Conservation (phyloP, 345 rosid species). For the Linum trigynum region DNA sequence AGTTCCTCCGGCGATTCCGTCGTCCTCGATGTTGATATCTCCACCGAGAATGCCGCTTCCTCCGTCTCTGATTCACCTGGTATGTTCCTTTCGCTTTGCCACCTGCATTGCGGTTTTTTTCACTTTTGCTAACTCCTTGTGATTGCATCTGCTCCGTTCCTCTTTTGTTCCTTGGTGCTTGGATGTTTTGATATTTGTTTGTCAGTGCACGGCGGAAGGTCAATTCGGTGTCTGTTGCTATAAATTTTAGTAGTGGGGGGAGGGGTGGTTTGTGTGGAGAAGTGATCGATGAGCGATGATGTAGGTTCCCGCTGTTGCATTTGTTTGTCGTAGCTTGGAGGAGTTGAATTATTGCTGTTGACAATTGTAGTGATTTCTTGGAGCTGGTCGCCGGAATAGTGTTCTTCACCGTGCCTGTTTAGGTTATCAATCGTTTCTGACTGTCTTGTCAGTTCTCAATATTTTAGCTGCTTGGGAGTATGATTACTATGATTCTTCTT, state of each 20-base stretch:
- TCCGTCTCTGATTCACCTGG: not conserved
- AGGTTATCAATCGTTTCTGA: not conserved
- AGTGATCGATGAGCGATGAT: not conserved
- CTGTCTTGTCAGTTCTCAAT: not conserved
- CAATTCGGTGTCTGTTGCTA: slow-evolving; percentile 6
- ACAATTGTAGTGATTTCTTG: not conserved
- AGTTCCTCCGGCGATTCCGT: not conserved
- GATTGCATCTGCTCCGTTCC: not conserved
- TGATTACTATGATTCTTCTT: not conserved
- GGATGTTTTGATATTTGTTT: not conserved
- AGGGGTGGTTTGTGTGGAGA: not conserved
- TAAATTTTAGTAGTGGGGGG: not conserved
- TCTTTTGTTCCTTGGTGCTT: not conserved
- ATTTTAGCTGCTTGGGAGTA: not conserved
- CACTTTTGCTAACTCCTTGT: not conserved
- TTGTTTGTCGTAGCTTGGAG: too few relatives aligned
- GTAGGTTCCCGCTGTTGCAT: too few relatives aligned
- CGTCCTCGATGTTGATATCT: not conserved
- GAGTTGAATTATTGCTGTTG: not conserved
- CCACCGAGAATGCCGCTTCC: not conserved
- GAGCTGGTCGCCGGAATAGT: not conserved
- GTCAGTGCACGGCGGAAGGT: not conserved
- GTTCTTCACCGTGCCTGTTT: not conserved
- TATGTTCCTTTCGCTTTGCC: not conserved
- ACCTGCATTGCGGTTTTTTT: too few relatives aligned